A percentile compares a stretch with the other conserved stretches of the same genome.
Evolutionary conservation across 1,284 basidiomycete genomes (phyloP).

Genomic region (Lentinula novae-zelandiae): DNA sequence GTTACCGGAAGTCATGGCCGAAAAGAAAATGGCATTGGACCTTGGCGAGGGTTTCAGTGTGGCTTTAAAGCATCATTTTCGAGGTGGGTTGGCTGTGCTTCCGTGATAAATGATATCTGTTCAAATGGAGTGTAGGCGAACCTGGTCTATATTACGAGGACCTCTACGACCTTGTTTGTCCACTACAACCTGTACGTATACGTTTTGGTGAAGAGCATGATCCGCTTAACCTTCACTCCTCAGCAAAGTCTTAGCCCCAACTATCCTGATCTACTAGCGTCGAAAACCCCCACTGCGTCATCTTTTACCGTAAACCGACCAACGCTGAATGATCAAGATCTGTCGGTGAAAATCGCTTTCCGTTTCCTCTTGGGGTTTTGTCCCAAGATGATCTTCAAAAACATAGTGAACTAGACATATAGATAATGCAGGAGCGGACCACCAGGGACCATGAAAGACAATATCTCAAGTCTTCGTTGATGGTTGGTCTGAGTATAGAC

Average conservation of each 20-base stretch:
- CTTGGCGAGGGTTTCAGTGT: slow-evolving; percentile 55
- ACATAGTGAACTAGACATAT: slow-evolving; percentile 29
- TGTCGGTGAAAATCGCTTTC: neutral
- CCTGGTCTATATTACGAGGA: slow-evolving; percentile 42
- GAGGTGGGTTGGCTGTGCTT: slow-evolving; percentile 31
- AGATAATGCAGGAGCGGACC: slow-evolving; percentile 37
- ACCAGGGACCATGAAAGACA: slow-evolving; percentile 15
- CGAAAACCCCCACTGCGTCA: neutral
- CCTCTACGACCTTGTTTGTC: slow-evolving; percentile 36
- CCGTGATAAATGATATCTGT: neutral
- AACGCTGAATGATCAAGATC: neutral
- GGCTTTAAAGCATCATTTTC: slow-evolving; percentile 62
- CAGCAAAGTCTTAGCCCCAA: slow-evolving; percentile 1
- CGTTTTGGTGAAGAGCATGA: neutral
- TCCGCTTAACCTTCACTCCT: neutral
- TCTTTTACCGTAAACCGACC: neutral
- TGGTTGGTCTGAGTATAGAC: slow-evolving; percentile 6
- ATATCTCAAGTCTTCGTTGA: neutral
- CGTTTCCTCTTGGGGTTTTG: neutral
- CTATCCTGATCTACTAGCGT: slow-evolving; percentile 1
- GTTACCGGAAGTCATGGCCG: slow-evolving; percentile 48
- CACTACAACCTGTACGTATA: slow-evolving; percentile 30
- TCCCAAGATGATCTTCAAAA: neutral
- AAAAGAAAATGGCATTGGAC: slow-evolving; percentile 58
- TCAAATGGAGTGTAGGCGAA: slow-evolving; percentile 27